Base-by-base conservation (phyloP, 345 rosid species). In the Gossypium thurberi region DNA sequence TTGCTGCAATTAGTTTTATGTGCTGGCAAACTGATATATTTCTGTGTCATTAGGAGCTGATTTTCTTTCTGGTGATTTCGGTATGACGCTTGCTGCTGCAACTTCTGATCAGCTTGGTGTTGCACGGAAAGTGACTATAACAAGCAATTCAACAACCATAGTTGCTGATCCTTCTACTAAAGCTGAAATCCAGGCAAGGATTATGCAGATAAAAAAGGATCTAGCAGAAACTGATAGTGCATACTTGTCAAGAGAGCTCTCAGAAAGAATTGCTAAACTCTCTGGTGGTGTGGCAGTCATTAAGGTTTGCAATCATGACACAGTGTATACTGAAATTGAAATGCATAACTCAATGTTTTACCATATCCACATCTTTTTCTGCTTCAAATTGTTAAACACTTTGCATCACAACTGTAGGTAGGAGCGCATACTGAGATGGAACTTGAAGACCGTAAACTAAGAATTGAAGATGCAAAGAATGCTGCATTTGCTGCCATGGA, bases 61-160 rank as follows among this genome's bases (percentile, higher is more conserved):
- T 83, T 94, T 86, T 81, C 83, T 91, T 28, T 82, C 84, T 21
- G 92, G 93, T 71, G 98, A 94, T 59, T 66, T 94, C 76, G 96
- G 94, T 72, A 76, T 86, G 78, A 61, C 74, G 21, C 89, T 91
- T 37, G 70, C 50, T 52, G 85, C 78, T 33, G 85, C 82, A 77
- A 94, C 97, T 77, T 90, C 96, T n/a, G 98, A 94, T 85, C 95
- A 94, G 84, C 93, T 94, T 60, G 98, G 97, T 43, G 75, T 89
- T 82, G 94, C 90, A 73, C 80, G 82, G 70, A 91, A 81, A 87
- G 82, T 94, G 61, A 88, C 81, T 20, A 58, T 94, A 77, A 85
- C 91, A 55, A 85, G 87, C 74, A 89, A 81, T 66, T 91, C 97
- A 78, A 91, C 97, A 26, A 87, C 91, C 69, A 86, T 94, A 75